A percentile compares a stretch with the other conserved stretches of the same genome.
Evolutionary conservation across 2,329 filamentous ascomycete genomes (phyloP).

Genomic region (Aspergillus chevalieri): DNA sequence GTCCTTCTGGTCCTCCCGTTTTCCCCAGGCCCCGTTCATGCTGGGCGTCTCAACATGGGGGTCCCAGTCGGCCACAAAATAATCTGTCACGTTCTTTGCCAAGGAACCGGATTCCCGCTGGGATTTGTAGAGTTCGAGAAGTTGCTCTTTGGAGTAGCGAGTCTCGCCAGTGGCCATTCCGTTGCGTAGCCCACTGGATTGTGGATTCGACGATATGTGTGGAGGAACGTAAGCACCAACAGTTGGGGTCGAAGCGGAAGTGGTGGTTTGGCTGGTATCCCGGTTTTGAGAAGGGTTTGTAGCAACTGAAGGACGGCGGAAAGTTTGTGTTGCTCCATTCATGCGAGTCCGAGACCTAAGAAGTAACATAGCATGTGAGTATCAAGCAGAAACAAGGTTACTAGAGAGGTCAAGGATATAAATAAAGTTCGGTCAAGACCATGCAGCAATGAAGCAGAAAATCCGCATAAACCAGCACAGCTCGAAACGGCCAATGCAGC

Average conservation of each 20-base stretch:
- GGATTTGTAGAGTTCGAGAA: conserved; percentile 65
- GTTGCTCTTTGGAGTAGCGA: conserved; percentile 71
- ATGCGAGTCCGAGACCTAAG: conserved; percentile 54
- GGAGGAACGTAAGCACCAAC: conserved; percentile 55
- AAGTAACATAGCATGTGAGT: conserved; percentile 9
- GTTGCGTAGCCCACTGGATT: conserved; percentile 44
- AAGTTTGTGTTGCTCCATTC: conserved; percentile 63
- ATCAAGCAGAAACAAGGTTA: conserved; percentile 7
- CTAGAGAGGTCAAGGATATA: background rate
- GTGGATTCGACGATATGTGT: conserved; percentile 50
- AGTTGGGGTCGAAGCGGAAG: conserved; percentile 36
- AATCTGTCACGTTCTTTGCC: conserved; percentile 56
- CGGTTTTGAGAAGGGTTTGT: conserved; percentile 46
- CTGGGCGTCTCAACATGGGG: conserved; percentile 63
- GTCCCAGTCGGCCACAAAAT: conserved; percentile 74
- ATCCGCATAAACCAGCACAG: background rate
- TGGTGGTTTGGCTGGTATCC: conserved; percentile 35
- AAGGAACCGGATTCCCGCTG: conserved; percentile 50
- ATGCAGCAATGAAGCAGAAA: background rate
- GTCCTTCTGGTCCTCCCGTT: conserved; percentile 67
- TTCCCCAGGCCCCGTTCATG: conserved; percentile 65
- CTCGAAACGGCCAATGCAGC: background rate
- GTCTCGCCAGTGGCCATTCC: conserved; percentile 46
- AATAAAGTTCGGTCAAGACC: background rate
- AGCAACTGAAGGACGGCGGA: conserved; percentile 58